phyloP scores from a whole-genome alignment of 352 stramenopile species.

The Phytopythium ostracodes region DNA sequence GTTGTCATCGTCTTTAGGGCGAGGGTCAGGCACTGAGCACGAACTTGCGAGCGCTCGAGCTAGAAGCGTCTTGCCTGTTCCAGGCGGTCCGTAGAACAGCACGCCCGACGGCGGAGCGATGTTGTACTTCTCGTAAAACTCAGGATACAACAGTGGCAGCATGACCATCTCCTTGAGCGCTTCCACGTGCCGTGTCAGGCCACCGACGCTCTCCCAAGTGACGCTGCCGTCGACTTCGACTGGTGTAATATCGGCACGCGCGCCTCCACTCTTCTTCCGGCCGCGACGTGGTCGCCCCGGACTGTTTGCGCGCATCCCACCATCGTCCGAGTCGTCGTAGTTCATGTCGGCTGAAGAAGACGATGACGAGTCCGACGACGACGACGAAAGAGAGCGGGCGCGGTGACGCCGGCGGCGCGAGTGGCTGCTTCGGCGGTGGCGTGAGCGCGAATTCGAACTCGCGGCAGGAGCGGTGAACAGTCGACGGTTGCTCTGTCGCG shows the following conservation, averaged over 20 bases:
- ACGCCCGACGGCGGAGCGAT: slow-evolving; percentile 81
- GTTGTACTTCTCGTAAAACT: slow-evolving; percentile 91
- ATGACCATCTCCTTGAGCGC: slow-evolving; percentile 94
- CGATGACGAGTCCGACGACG: slow-evolving; percentile 43
- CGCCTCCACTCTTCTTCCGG: slow-evolving; percentile 29
- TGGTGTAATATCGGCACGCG: slow-evolving; percentile 74
- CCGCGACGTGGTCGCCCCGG: slow-evolving; percentile 20
- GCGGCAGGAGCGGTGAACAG: slow-evolving; percentile 24
- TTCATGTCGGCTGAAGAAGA: slow-evolving; percentile 17
- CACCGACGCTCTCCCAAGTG: slow-evolving; percentile 84
- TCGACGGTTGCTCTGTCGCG: slow-evolving; percentile 15
- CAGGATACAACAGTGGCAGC: slow-evolving; percentile 89
- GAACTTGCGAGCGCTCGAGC: slow-evolving; percentile 88
- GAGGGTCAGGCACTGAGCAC: slow-evolving; percentile 34
- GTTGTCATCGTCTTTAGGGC: neutral
- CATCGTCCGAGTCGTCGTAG: slow-evolving; percentile 61
- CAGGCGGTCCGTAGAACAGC: slow-evolving; percentile 88
- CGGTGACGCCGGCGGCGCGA: slow-evolving; percentile 20
- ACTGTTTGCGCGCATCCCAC: slow-evolving; percentile 58
- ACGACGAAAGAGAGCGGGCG: slow-evolving; percentile 40
- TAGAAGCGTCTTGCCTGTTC: slow-evolving; percentile 91
- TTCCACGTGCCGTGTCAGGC: slow-evolving; percentile 81
- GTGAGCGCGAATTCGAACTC: slow-evolving; percentile 10
- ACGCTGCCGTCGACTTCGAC: slow-evolving; percentile 81
- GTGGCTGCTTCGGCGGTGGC: slow-evolving; percentile 19